A percentile compares a stretch with the other conserved stretches of the same genome.
Conservation (phyloP, 495 filamentous ascomycete genomes). For the Rhizodiscina lignyota region DNA sequence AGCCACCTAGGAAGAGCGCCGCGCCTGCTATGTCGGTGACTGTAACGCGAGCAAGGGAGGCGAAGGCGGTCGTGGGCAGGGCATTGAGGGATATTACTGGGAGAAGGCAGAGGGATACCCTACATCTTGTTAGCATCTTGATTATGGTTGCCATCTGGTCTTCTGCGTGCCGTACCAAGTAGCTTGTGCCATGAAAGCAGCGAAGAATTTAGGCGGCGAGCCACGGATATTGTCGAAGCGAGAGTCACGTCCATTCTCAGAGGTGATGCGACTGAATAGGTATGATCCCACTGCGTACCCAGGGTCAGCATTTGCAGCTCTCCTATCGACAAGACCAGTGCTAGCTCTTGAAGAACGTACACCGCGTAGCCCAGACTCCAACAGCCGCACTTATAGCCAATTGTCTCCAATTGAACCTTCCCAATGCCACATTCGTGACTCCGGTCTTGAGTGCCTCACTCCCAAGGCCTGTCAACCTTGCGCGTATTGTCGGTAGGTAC, state of each 20-base stretch:
- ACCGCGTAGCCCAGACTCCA: constrained; percentile 38
- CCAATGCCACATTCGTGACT: constrained; percentile 8
- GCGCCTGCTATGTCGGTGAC: constrained; percentile 36
- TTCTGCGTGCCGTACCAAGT: no score
- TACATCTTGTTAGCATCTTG: no score
- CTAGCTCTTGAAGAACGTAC: not conserved
- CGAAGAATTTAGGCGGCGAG: constrained; percentile 33
- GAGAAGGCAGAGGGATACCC: constrained; percentile 41
- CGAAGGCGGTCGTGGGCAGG: constrained; percentile 32
- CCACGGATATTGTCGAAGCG: constrained; percentile 43
- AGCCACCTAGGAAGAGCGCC: constrained; percentile 34
- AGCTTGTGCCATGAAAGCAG: constrained; percentile 41
- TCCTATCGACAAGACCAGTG: constrained; percentile 16
- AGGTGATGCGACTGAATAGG: constrained; percentile 37
- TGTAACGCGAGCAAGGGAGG: constrained; percentile 24
- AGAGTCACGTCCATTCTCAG: constrained; percentile 35
- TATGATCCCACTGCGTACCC: constrained; percentile 41
- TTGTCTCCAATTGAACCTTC: constrained; percentile 41
- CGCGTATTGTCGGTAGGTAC: constrained; percentile 41
- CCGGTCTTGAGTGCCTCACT: constrained; percentile 6
- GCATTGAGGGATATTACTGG: constrained; percentile 43
- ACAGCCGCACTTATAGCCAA: constrained; percentile 38
- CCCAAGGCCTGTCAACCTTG: no score
- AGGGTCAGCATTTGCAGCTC: no score
- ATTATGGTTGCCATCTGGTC: no score